Base-by-base conservation (phyloP, 2,329 filamentous ascomycete species). In the Fusarium citri region DNA sequence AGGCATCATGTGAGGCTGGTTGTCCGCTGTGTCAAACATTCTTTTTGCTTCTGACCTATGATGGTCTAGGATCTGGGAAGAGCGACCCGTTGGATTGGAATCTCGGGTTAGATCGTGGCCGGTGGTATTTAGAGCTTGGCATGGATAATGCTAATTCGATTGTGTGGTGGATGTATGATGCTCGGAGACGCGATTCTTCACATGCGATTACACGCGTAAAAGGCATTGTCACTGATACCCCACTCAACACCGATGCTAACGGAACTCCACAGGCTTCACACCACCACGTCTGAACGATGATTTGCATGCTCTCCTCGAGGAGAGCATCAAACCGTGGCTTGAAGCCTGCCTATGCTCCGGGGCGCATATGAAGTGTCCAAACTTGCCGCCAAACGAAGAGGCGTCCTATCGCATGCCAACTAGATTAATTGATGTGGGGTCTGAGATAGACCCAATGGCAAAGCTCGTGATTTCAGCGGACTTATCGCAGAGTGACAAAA, bases 361-460 rank as follows among this genome's bases (percentile, higher is more conserved):
- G 0, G 6, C 1, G 1, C 34, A 37, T 37, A 4, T 0, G 1
- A 12, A n/a, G 0, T 37, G 34, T 12, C 18, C 18, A 37, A 12
- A 12, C 2, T n/a, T 37, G 34, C 10, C 18, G 10, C 34, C 1
- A 4, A 37, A 37, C 3, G 34, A 37, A 37, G 10, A 37, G 1
- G 18, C 0, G 6, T 6, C 6, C 18, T 37, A 37, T 6, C 18
- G 10, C 1, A 37, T 37, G 34, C 34, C 34, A 0, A 37, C 34
- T 3, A 37, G 34, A 2, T 37, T 37, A 4, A 37, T 37, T 4
- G 18, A 37, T 37, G 34, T 37, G 0, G 34, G 34, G 0, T 37
- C 34, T 1, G 18, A 7, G 6, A 7, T 0, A n/a, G 10, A n/a
- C 0, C 34, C 34, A 1, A 18, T 5, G 4, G 2, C 9, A 6